phyloP scores from a whole-genome alignment of 768 basidiomycete genomes.

The Candolleomyces aberdarensis region DNA sequence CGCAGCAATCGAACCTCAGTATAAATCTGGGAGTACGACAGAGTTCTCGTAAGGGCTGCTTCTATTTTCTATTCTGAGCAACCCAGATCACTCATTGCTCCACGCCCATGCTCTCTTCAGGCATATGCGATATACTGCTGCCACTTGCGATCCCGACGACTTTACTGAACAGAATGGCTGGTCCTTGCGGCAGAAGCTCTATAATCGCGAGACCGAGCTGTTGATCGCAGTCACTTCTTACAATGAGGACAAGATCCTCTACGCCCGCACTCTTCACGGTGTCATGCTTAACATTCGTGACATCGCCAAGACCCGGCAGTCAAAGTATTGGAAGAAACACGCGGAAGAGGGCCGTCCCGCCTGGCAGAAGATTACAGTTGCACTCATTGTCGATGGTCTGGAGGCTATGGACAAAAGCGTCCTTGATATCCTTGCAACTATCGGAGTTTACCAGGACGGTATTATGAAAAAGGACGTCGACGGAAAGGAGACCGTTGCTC shows the following conservation, averaged over 20 bases:
- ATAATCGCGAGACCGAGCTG: constrained; percentile 81
- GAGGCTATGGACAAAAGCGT: constrained; percentile 91
- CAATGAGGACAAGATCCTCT: constrained; percentile 82
- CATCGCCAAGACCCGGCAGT: constrained; percentile 89
- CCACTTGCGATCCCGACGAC: constrained; percentile 83
- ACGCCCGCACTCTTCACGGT: constrained; percentile 82
- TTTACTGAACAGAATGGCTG: constrained; percentile 72
- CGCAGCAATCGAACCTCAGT: constrained; percentile 71
- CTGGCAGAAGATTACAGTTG: constrained; percentile 86
- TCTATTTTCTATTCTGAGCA: too few relatives aligned
- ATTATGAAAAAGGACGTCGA: constrained; percentile 88
- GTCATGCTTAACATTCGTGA: constrained; percentile 94
- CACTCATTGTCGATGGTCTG: constrained; percentile 82
- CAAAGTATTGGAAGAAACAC: constrained; percentile 76
- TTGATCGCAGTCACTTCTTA: constrained; percentile 91
- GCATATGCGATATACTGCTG: constrained; percentile 92
- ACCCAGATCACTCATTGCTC: too few relatives aligned
- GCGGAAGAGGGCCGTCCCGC: constrained; percentile 74
- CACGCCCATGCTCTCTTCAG: too few relatives aligned
- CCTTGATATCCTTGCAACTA: constrained; percentile 76
- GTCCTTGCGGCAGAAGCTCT: constrained; percentile 71
- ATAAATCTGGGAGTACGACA: constrained; percentile 57
- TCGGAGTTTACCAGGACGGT: constrained; percentile 88
- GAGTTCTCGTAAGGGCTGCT: constrained; percentile 58
- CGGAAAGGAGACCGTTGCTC: constrained; percentile 78